Evolutionary conservation across 73 alveolate genomes (phyloP).

Genomic region (Symbiodinium pilosum): DNA sequence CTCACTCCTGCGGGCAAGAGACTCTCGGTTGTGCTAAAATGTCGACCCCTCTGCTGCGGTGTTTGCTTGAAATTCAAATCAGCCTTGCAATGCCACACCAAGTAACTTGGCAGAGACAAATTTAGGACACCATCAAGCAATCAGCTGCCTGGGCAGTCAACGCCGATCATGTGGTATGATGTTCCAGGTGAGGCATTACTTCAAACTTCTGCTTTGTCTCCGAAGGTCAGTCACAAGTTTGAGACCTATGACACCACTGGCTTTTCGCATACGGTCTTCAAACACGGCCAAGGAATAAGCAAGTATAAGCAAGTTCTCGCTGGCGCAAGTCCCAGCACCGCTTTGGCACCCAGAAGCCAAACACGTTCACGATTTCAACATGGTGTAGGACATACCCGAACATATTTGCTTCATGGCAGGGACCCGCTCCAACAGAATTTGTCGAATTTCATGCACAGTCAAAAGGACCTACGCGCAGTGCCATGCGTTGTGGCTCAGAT

Average conservation of each 20-base stretch:
- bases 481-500: constrained; percentile 22
- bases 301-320: background rate
- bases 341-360: background rate
- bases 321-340: background rate
- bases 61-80: constrained; percentile 4
- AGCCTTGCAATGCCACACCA: constrained; percentile 23
- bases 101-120: background rate
- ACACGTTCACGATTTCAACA: background rate
- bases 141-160: no score
- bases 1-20: background rate
- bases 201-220: background rate
- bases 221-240: background rate
- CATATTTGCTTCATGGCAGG: no score
- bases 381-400: no score
- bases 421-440: background rate
- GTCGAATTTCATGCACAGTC: background rate
- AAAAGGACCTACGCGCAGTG: constrained; percentile 9
- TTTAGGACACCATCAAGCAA: background rate
- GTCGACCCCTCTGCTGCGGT: constrained; percentile 6
- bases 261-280: constrained; percentile 10
- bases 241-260: constrained; percentile 1
- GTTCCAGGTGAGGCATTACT: no score
- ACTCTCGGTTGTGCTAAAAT: background rate
- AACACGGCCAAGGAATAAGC: background rate
- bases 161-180: no score